Base-by-base conservation (phyloP, 495 filamentous ascomycete genomes). In the Haplographium delicatum region DNA sequence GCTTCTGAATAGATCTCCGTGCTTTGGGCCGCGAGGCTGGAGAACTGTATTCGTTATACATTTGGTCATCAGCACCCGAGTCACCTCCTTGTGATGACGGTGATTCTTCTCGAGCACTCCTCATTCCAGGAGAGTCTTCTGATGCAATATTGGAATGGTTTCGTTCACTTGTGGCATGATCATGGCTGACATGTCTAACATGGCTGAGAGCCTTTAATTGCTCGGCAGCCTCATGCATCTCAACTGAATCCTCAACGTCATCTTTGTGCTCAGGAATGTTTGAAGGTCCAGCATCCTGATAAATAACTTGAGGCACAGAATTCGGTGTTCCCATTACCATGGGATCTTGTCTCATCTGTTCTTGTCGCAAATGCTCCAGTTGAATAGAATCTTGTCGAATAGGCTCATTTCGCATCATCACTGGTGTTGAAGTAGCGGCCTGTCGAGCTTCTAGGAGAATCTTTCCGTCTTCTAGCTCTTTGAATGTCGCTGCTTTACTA, bases 151-250 rank as follows among this genome's bases (percentile, higher is more conserved):
- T 58, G 11, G 60, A 57, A 35, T 57, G 49, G 42, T 63, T 44
- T 50, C 44, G 35, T 46, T 59, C 34, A 68, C 40, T 33, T 54
- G 48, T 2, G 57, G 57, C 28, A 30, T 47, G 49, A 8, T 74
- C 74, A 30, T 71, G 72, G 44, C 70, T 71, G 18, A 68, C 47
- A 45, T 70, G 73, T 18, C 76, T 67, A 28, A 78, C 72, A 51
- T 80, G 75, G 47, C 75, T 79, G n/a, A 80, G 53, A 23, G 74
- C 74, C 53, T 79, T 79, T 23, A 80, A 67, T 59, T 79, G 76
- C 52, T 77, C 74, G 9, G 76, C 76, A 34, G 76, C 76, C 60
- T 79, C 74, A 35, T 77, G 71, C 74, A 80, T 79, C 61, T 80
- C 76, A 13, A 71, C 74, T 9, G 75, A 73, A 42, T 79, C 76